These are phyloP conservation scores for Chlorella vulgaris DNA, from an alignment of 139 green algal species.

Conservation along the genomic window DNA sequence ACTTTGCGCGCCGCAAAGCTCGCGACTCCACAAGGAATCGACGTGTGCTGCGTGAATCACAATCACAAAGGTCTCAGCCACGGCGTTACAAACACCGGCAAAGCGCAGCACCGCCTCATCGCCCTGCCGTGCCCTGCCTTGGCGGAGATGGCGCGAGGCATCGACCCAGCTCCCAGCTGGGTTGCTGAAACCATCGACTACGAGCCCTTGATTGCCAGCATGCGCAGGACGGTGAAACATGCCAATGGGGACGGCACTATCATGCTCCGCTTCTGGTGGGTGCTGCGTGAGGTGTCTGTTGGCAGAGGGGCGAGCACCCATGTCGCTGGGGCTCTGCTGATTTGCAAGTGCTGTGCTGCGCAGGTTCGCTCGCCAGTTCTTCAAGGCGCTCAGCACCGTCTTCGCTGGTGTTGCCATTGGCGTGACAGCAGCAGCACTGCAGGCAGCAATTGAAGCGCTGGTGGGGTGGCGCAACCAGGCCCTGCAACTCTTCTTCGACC, in stretches of 20 bases:
- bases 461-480: conserved; percentile 7
- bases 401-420: not conserved
- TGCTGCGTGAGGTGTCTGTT: too few species aligned
- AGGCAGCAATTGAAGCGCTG: not conserved
- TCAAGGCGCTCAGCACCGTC: not conserved
- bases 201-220: not conserved
- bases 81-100: too few species aligned
- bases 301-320: too few species aligned
- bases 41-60: too few species aligned
- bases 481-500: conserved; percentile 8
- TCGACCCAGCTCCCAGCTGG: not conserved
- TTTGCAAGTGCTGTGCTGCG: not conserved
- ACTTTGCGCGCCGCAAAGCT: too few species aligned
- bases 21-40: too few species aligned
- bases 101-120: too few species aligned
- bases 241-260: not conserved
- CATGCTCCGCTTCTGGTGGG: not conserved
- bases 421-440: conserved; percentile 6
- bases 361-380: not conserved
- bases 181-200: not conserved
- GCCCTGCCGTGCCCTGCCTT: too few species aligned
- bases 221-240: not conserved
- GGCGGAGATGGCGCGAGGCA: not conserved
- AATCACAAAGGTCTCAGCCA: too few species aligned
- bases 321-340: too few species aligned